A percentile compares a stretch with the other conserved stretches of the same genome.
Evolutionary conservation across 2,329 filamentous ascomycete species (phyloP).

Genomic region (Allantophomopsis cytisporea): DNA sequence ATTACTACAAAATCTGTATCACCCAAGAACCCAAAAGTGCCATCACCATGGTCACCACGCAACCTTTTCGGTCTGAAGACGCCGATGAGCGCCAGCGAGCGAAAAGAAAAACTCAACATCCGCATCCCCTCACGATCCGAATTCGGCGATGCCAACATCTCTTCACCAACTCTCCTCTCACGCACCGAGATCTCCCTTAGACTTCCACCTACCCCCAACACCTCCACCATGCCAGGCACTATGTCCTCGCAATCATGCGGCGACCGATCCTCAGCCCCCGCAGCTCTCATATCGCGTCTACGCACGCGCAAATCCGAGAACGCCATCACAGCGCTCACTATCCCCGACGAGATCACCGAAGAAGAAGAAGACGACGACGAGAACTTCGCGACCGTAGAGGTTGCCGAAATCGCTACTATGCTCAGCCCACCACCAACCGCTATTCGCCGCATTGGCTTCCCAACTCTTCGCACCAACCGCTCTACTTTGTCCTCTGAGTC

Average conservation of each 20-base stretch:
- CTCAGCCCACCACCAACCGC: conserved; percentile 12
- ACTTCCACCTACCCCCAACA: conserved; percentile 7
- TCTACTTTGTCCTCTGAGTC: not conserved
- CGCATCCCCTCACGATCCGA: conserved; percentile 7
- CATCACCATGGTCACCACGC: conserved; percentile 13
- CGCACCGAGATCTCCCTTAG: conserved; percentile 2
- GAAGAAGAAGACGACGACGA: conserved; percentile 45
- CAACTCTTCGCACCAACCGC: not conserved
- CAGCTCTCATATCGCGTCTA: conserved; percentile 31
- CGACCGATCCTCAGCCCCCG: conserved; percentile 18
- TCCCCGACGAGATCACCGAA: conserved; percentile 33
- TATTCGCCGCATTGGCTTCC: not conserved
- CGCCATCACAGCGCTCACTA: conserved; percentile 18
- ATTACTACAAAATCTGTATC: conserved; percentile 5
- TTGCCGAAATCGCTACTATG: conserved; percentile 8
- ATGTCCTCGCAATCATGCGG: conserved; percentile 8
- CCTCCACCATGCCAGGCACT: not conserved
- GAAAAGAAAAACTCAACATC: conserved; percentile 10
- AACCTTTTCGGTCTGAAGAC: conserved; percentile 14
- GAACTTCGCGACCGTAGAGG: conserved; percentile 8
- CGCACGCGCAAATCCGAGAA: conserved; percentile 17
- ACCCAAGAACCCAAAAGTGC: too few species aligned
- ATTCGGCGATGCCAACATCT: conserved; percentile 2
- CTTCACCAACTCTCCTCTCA: conserved; percentile 3
- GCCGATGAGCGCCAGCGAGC: conserved; percentile 1